Conservation (phyloP, 192 early-diverging fungal genomes). For the Dissophora globulifera region DNA sequence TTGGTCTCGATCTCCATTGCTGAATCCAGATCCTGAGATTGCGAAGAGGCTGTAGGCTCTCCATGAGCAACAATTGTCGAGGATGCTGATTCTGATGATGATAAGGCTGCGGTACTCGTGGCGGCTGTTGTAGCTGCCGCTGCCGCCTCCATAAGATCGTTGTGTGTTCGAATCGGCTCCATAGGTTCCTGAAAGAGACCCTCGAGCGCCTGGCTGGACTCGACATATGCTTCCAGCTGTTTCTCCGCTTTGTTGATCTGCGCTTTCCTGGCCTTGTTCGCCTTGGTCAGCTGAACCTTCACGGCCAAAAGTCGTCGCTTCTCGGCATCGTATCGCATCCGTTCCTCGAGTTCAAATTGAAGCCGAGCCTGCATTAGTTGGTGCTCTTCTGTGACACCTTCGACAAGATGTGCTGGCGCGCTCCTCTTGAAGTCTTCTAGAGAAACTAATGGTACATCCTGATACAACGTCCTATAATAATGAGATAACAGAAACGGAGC, state of each 20-base stretch:
- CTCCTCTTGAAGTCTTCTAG: constrained; percentile 34
- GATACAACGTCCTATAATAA: constrained; percentile 37
- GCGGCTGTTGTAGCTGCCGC: background rate
- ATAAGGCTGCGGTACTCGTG: too few relatives aligned
- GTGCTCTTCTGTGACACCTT: constrained; percentile 18
- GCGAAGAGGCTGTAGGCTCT: background rate
- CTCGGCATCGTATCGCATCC: constrained; percentile 47
- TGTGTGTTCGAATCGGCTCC: constrained; percentile 15
- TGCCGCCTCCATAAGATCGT: constrained; percentile 1
- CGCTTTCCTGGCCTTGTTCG: constrained; percentile 32
- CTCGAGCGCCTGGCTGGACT: constrained; percentile 27
- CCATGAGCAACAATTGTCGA: background rate
- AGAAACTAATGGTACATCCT: constrained; percentile 42
- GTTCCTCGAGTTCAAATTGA: constrained; percentile 47
- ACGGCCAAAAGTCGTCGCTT: constrained; percentile 41
- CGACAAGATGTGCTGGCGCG: constrained; percentile 24
- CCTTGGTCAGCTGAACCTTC: constrained; percentile 30
- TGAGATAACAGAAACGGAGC: background rate
- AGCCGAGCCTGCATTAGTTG: constrained; percentile 45
- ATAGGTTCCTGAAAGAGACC: constrained; percentile 35
- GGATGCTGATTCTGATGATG: background rate
- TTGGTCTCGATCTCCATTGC: too few relatives aligned
- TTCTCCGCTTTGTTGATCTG: constrained; percentile 33
- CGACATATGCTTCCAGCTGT: constrained; percentile 31
- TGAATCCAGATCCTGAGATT: background rate